Percentiles rank a stretch among this genome's conserved stretches.
Conservation (phyloP, 306 rosid species). For the Quercus gilva region DNA sequence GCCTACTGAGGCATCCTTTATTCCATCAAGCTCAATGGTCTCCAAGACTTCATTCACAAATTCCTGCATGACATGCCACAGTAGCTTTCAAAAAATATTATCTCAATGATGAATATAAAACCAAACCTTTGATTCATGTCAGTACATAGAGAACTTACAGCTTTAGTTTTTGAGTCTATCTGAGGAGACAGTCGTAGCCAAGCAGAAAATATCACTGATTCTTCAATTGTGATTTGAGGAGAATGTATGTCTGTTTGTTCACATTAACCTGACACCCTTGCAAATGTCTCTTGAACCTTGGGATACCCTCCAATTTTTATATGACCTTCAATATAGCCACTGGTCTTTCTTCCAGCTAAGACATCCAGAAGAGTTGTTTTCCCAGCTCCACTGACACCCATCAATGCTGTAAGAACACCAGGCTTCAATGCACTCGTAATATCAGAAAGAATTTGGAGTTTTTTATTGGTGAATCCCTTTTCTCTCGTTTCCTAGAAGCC, state of each 20-base stretch:
- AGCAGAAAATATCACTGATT: background rate
- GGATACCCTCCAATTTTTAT: background rate
- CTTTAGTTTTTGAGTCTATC: conserved; percentile 1
- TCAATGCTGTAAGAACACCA: conserved; percentile 1
- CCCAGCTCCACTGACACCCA: conserved; percentile 7
- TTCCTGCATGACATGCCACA: conserved; percentile 23
- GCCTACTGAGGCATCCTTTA: conserved; percentile 53
- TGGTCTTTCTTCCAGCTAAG: background rate
- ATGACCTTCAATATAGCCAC: background rate
- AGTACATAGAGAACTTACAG: background rate
- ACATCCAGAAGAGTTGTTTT: conserved; percentile 5
- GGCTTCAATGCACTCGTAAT: background rate
- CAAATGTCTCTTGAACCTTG: background rate
- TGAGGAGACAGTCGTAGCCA: background rate
- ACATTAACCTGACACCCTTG: background rate
- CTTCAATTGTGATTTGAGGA: background rate
- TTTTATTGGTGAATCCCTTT: conserved; percentile 17
- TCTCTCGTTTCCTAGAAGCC: conserved; percentile 39
- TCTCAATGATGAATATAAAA: background rate
- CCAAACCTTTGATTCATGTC: background rate
- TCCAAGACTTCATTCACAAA: conserved; percentile 56
- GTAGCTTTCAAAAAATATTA: too few species aligned
- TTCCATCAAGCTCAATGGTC: conserved; percentile 51
- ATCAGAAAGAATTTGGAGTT: conserved; percentile 3
- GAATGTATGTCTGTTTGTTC: conserved; percentile 1